Evolutionary conservation across 108 stramenopile species (phyloP), one percentile per base, ranked within the genome.

Genomic region (Cylindrotheca fusiformis): DNA sequence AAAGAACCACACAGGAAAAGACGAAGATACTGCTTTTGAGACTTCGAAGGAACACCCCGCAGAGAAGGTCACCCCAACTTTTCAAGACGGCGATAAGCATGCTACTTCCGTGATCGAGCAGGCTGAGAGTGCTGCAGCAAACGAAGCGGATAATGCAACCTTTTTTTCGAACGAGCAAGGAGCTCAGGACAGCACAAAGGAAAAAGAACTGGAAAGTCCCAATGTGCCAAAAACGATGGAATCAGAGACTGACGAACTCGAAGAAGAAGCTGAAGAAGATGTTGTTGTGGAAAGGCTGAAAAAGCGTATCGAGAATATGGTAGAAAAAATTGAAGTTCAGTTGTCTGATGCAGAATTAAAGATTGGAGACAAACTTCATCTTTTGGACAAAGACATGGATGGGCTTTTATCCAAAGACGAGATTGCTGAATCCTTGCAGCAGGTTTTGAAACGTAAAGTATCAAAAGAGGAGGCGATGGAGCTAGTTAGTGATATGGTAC

Each of bases 381-480:
- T 95, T 57, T 75, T 99, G n/a, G 98, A 99, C 79, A 87, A 91
- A 52, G 98, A 99, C 78, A 69, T 69, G 48, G 97, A 98, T 76
- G 97, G 95, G 30, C 78, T 94, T 36, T 32, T 98, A 12, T 71
- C 86, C 23, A 56, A 58, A 32, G 91, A 94, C 62, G 97, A 98
- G 60, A 79, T 98, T 78, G 80, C 82, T 6, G 79, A 83, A 46
- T 82, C 72, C 5, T 67, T 95, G 22, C 84, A 86, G 25, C 78
- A 75, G 23, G 90, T 94, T 0, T 61, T 96, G 47, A 91, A 92
- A 63, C 51, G 90, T n/a, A 60, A 86, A 32, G 64, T 94, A 21
- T 82, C 84, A 21, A 65, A 69, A 33, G 89, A 94, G 27, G 93
- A 94, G 48, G 93, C 89, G 0, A 84, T 83, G 75, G 88, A 83